Evolutionary conservation across 108 stramenopile species (phyloP), one percentile per base, ranked within the genome.

Genomic region (Cyclotella kingstonii): DNA sequence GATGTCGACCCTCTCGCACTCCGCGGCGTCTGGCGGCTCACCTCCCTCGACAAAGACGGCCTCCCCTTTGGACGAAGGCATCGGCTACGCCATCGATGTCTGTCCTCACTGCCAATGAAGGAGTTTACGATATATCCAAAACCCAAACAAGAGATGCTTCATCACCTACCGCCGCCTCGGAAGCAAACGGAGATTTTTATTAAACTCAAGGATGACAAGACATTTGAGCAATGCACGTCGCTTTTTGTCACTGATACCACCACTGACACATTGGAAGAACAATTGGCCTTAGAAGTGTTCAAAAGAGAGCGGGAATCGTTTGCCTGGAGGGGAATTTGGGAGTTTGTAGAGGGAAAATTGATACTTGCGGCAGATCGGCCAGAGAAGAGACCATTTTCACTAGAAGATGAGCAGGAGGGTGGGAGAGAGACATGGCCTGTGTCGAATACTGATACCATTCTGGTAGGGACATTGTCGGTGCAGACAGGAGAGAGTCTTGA

Each of bases 91-190:
- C 68, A 19, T 54, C 40, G 5, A 29, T 76, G 22, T 43, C 38
- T 25, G 35, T 22, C 22, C 15, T 48, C 39, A 30, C 25, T 60
- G 15, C 83, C 90, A 8, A 67, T 91, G 66, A 91, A 91, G 47
- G 90, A 91, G 60, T 91, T 91, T 53, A 91, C 90, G 12, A 81
- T 78, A 7, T 83, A 81, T 66, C 90, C 90, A 22, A 60, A 75
- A 18, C 78, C 68, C 36, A 63, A 34, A 6, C 29, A 40, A 19
- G 38, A 45, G 1, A 30, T 10, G 46, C 40, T 10, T 45, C 35
- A 43, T 4, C 35, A 17, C 17, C 25, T 43, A 33, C 22, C 26
- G 29, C 47, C 46, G 8, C 39, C 25, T 44, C 70, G 31, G 43
- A 56, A 78, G 40, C 35, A 78, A 34, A 67, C 83, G 21, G 87